Conservation (phyloP, 345 rosid genomes). For the Eutrema japonicum region DNA sequence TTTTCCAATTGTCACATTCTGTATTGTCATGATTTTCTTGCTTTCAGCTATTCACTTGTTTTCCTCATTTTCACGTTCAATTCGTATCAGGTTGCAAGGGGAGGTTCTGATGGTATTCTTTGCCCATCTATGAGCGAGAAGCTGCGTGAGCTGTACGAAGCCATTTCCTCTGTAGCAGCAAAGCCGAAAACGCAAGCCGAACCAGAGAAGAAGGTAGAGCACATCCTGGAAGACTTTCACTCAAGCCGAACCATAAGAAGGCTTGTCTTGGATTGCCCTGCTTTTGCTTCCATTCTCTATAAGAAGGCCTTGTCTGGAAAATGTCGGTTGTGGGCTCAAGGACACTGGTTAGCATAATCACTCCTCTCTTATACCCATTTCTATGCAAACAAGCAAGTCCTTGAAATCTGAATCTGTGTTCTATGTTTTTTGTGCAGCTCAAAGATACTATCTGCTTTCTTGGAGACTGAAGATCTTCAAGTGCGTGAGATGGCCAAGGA, state of each 20-base stretch:
- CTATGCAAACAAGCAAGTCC: slow-evolving; percentile 6
- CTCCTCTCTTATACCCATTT: neutral
- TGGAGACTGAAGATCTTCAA: slow-evolving; percentile 61
- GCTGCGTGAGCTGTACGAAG: slow-evolving; percentile 61
- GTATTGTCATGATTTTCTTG: slow-evolving; percentile 13
- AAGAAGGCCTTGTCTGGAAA: slow-evolving; percentile 74
- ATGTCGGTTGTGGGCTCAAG: slow-evolving; percentile 67
- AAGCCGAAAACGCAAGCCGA: slow-evolving; percentile 57
- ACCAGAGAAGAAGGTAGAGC: slow-evolving; percentile 44
- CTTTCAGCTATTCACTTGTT: slow-evolving; percentile 5
- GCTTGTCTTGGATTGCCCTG: slow-evolving; percentile 66
- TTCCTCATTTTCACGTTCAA: neutral
- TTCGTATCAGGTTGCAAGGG: slow-evolving; percentile 62
- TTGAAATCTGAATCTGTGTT: slow-evolving; percentile 17
- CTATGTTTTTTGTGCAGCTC: slow-evolving; percentile 55
- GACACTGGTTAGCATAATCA: slow-evolving; percentile 70
- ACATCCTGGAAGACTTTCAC: slow-evolving; percentile 81
- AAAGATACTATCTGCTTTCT: slow-evolving; percentile 71
- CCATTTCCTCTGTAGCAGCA: slow-evolving; percentile 70
- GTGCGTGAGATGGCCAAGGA: slow-evolving; percentile 54
- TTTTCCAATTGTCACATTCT: neutral
- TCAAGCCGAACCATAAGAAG: slow-evolving; percentile 83
- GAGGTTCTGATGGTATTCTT: slow-evolving; percentile 74
- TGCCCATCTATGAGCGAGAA: slow-evolving; percentile 59
- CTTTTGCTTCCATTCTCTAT: slow-evolving; percentile 72